These are phyloP conservation scores for Mollisia scopiformis DNA, from an alignment of 2,329 filamentous ascomycete genomes.

Conservation along the genomic window DNA sequence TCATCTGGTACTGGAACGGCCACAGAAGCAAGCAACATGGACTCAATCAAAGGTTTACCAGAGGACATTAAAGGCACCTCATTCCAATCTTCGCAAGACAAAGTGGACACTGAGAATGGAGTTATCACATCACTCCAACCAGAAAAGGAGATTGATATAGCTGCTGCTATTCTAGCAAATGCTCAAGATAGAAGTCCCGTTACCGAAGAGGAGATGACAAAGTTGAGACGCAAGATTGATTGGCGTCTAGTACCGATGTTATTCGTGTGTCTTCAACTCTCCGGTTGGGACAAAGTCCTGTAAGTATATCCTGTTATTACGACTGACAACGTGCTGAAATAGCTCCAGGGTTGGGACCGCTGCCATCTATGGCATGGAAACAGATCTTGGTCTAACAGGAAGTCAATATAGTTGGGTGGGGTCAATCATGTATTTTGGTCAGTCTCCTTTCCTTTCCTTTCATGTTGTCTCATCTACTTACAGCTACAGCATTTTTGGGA, in stretches of 20 bases:
- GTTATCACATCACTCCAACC: no score
- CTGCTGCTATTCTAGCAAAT: no score
- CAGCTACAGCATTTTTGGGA: no score
- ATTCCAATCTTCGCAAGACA: no score
- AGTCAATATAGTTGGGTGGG: slow-evolving; percentile 55
- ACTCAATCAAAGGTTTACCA: no score
- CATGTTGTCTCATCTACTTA: slow-evolving; percentile 36
- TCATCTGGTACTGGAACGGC: no score
- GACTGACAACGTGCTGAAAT: slow-evolving; percentile 33
- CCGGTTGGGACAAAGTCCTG: slow-evolving; percentile 4
- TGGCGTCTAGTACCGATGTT: not conserved
- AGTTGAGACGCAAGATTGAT: not conserved
- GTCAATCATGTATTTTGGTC: slow-evolving; percentile 55
- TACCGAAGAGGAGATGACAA: slow-evolving; percentile 1
- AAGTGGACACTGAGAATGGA: no score
- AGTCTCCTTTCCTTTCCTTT: slow-evolving; percentile 46
- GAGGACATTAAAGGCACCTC: no score
- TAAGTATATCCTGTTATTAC: slow-evolving; percentile 29
- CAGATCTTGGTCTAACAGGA: slow-evolving; percentile 53
- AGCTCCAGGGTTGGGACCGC: slow-evolving; percentile 55
- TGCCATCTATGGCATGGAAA: slow-evolving; percentile 57
- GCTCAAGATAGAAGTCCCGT: no score
- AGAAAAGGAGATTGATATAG: no score
- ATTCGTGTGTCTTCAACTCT: not conserved
- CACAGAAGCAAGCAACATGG: no score